These are phyloP conservation scores for Epichloe baconii DNA, from an alignment of 2,329 filamentous ascomycete species.

Conservation along the genomic window DNA sequence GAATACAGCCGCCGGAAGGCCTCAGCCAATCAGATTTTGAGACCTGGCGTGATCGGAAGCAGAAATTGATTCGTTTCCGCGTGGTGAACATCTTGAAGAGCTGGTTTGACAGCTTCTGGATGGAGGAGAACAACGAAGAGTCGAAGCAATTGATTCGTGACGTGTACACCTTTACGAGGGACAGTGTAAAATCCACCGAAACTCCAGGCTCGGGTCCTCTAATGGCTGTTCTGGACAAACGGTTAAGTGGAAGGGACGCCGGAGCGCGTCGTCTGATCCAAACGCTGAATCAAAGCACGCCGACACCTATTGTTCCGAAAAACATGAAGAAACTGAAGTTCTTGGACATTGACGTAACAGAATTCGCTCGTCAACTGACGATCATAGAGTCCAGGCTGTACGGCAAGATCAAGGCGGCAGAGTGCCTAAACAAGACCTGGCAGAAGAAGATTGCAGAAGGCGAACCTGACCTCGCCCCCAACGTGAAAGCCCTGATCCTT, in stretches of 20 bases:
- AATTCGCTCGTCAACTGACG: slow-evolving; percentile 94
- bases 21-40: slow-evolving; percentile 66
- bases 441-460: slow-evolving; percentile 82
- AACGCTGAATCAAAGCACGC: slow-evolving; percentile 70
- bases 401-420: slow-evolving; percentile 87
- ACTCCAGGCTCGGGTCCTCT: slow-evolving; percentile 78
- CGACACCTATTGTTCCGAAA: slow-evolving; percentile 85
- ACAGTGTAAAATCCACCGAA: slow-evolving; percentile 84
- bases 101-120: slow-evolving; percentile 99
- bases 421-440: slow-evolving; percentile 98
- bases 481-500: slow-evolving; percentile 90
- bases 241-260: slow-evolving; percentile 76
- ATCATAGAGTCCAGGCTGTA: slow-evolving; percentile 94
- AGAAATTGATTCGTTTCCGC: slow-evolving; percentile 88
- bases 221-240: slow-evolving; percentile 78
- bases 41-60: slow-evolving; percentile 83
- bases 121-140: slow-evolving; percentile 80
- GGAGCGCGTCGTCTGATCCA: slow-evolving; percentile 76
- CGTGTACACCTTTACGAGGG: slow-evolving; percentile 81
- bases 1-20: slow-evolving; percentile 79
- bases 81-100: slow-evolving; percentile 96
- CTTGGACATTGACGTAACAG: slow-evolving; percentile 85
- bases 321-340: slow-evolving; percentile 99
- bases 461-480: slow-evolving; percentile 75
- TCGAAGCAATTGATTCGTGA: slow-evolving; percentile 76